A percentile compares a stretch with the other conserved stretches of the same genome.
phyloP scores from a whole-genome alignment of 441 rosid species.

The Brassica hybrid region DNA sequence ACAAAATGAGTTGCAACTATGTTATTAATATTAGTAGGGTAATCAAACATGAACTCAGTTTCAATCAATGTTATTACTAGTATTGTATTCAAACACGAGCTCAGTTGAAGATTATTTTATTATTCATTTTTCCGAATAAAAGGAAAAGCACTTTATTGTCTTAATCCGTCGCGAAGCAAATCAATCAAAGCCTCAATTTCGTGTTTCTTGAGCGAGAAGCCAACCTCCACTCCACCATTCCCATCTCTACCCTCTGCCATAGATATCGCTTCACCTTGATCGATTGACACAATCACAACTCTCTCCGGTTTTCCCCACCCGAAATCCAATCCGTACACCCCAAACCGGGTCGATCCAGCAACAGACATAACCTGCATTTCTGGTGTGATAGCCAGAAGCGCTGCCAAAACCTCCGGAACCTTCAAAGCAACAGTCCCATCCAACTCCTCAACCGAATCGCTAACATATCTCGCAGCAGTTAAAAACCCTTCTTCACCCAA shows the following conservation, averaged over 20 bases:
- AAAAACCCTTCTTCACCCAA: slow-evolving; percentile 41
- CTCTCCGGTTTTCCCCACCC: slow-evolving; percentile 48
- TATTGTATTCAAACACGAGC: not conserved
- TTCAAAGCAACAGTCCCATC: slow-evolving; percentile 15
- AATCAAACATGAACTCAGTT: no score
- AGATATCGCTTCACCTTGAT: slow-evolving; percentile 33
- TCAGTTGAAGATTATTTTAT: no score
- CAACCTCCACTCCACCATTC: slow-evolving; percentile 41
- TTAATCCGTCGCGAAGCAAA: slow-evolving; percentile 28
- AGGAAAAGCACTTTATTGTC: not conserved
- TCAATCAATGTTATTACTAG: not conserved
- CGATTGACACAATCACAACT: slow-evolving; percentile 45
- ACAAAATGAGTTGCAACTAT: no score
- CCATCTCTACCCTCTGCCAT: slow-evolving; percentile 42
- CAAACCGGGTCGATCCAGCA: slow-evolving; percentile 42
- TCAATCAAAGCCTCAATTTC: slow-evolving; percentile 41
- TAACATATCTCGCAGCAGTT: slow-evolving; percentile 19
- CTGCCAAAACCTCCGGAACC: not conserved
- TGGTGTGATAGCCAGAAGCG: not conserved
- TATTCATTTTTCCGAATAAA: no score
- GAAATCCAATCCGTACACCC: slow-evolving; percentile 37
- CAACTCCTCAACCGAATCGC: slow-evolving; percentile 38
- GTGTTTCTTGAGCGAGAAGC: slow-evolving; percentile 42
- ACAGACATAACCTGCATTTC: not conserved
- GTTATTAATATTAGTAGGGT: no score